These are phyloP conservation scores for Neonectria coccinea DNA, from an alignment of 2,329 filamentous ascomycete genomes.

Conservation along the genomic window DNA sequence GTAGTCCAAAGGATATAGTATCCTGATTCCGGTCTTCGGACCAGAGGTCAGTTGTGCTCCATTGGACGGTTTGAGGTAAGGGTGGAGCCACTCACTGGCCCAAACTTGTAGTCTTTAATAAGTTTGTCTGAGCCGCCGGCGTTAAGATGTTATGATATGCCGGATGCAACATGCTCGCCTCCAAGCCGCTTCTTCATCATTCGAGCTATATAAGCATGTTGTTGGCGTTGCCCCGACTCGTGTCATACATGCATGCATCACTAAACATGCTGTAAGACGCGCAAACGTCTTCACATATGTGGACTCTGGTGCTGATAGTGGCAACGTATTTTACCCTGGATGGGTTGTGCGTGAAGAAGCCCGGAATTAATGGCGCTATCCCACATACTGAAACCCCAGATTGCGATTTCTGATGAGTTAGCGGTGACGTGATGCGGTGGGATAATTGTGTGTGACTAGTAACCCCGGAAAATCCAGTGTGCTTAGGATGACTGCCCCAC, in stretches of 20 bases:
- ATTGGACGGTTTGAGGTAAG: too few relatives aligned
- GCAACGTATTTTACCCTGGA: not conserved
- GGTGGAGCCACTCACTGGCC: too few relatives aligned
- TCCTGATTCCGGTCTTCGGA: not conserved
- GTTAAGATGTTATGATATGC: not conserved
- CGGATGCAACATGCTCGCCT: not conserved
- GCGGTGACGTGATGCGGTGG: constrained; percentile 35
- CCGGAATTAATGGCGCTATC: constrained; percentile 2
- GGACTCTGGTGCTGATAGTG: not conserved
- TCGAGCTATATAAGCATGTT: not conserved
- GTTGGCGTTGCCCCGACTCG: not conserved
- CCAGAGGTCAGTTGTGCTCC: not conserved
- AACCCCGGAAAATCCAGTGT: constrained; percentile 16
- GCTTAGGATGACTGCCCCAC: constrained; percentile 12
- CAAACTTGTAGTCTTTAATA: too few relatives aligned
- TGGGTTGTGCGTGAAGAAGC: not conserved
- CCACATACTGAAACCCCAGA: constrained; percentile 10
- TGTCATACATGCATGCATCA: not conserved
- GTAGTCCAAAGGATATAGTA: constrained; percentile 3
- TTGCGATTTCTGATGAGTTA: constrained; percentile 21
- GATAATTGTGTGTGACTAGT: constrained; percentile 31
- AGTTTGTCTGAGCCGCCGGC: too few relatives aligned
- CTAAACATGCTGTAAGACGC: not conserved
- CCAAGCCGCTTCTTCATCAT: not conserved
- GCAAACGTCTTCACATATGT: not conserved